A percentile compares a stretch with the other conserved stretches of the same genome.
Evolutionary conservation across 495 filamentous ascomycete species (phyloP).

Genomic region (Penicillium macrosclerotiorum): DNA sequence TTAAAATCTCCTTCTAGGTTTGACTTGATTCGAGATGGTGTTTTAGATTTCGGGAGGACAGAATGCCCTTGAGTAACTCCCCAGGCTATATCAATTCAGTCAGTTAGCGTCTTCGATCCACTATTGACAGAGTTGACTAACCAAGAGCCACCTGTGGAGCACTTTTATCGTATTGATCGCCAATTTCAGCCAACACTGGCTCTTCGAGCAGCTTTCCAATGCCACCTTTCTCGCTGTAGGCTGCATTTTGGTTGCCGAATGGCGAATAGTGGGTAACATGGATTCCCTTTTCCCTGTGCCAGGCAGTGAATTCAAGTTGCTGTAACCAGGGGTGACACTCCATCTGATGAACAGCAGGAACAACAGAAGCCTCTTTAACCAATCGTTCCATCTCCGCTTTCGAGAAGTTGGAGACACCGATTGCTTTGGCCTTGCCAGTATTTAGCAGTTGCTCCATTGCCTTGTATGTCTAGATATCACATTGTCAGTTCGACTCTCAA

Average conservation of each 20-base stretch:
- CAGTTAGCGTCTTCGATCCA: neutral
- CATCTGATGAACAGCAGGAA: conserved; percentile 64
- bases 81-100: conserved; percentile 40
- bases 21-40: conserved; percentile 44
- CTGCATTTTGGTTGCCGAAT: conserved; percentile 66
- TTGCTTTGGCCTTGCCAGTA: conserved; percentile 55
- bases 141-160: conserved; percentile 57
- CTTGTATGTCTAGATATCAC: conserved; percentile 46
- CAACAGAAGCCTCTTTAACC: conserved; percentile 48
- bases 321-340: conserved; percentile 60
- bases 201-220: conserved; percentile 58
- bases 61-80: conserved; percentile 57
- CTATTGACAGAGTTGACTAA: neutral
- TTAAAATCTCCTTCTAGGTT: conserved; percentile 60
- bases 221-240: conserved; percentile 37
- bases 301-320: conserved; percentile 56
- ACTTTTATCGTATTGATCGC: conserved; percentile 58
- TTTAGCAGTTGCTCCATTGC: conserved; percentile 59
- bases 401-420: conserved; percentile 77
- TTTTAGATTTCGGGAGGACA: conserved; percentile 63
- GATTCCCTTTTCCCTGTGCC: conserved; percentile 49
- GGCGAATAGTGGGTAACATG: conserved; percentile 62
- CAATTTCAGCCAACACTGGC: conserved; percentile 56
- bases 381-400: conserved; percentile 63
- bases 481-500: neutral